Evolutionary conservation across 257 asterid genomes (phyloP).

Genomic region (Cruciata laevipes): DNA sequence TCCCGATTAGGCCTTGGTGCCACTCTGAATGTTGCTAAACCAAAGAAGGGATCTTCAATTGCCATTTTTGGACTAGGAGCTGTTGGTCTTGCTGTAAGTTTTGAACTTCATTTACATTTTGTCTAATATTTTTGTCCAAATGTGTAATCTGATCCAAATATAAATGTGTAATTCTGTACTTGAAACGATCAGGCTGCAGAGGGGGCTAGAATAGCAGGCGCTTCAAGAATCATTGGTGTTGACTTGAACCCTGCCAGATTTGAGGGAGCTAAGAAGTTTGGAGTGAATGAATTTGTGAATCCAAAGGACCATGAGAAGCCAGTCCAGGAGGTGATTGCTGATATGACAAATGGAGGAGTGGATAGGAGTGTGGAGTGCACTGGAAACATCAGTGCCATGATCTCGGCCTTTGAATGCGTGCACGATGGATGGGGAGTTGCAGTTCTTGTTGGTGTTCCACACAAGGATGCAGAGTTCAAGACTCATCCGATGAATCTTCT

Average conservation of each 20-base stretch:
- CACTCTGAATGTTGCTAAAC: slow-evolving; percentile 77
- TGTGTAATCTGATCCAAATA: too few species aligned
- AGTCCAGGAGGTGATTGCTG: slow-evolving; percentile 72
- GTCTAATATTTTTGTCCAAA: not conserved
- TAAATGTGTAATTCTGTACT: not conserved
- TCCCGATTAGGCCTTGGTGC: slow-evolving; percentile 65
- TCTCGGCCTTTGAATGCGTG: slow-evolving; percentile 79
- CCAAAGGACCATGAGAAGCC: slow-evolving; percentile 63
- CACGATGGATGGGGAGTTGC: slow-evolving; percentile 93
- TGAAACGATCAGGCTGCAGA: slow-evolving; percentile 51
- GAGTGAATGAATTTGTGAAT: slow-evolving; percentile 71
- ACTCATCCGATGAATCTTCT: slow-evolving; percentile 55
- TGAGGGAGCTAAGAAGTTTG: slow-evolving; percentile 59
- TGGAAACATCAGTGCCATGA: slow-evolving; percentile 63
- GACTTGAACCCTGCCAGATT: slow-evolving; percentile 51
- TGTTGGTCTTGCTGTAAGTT: slow-evolving; percentile 75
- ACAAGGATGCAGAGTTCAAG: slow-evolving; percentile 50
- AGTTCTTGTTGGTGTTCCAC: slow-evolving; percentile 69
- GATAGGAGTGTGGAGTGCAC: slow-evolving; percentile 79
- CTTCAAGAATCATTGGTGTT: slow-evolving; percentile 68
- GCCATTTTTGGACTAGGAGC: slow-evolving; percentile 83
- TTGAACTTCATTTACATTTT: not conserved
- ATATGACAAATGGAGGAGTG: slow-evolving; percentile 71
- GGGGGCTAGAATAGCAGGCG: slow-evolving; percentile 69
- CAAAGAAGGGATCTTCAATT: slow-evolving; percentile 53